Percentiles rank a stretch among this genome's conserved stretches.
Evolutionary conservation across 345 rosid genomes (phyloP).

Genomic region (Fremontodendron californicum): DNA sequence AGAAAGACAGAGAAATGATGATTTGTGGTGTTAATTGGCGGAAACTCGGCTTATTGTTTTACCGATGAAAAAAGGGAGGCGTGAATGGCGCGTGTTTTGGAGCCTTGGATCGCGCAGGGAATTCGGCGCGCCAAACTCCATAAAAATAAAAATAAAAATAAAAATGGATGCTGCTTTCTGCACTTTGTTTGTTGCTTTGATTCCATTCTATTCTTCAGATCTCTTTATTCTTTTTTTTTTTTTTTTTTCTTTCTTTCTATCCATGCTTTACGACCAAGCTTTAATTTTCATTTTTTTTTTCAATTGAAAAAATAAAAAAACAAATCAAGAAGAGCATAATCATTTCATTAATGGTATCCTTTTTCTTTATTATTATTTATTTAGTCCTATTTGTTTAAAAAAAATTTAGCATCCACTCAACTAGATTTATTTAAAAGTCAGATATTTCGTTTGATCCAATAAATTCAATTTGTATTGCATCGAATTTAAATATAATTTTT

Average conservation of each 20-base stretch:
- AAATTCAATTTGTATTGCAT: too few relatives aligned
- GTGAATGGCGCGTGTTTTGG: conserved; percentile 39
- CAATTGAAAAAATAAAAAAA: not conserved
- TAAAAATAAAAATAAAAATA: not conserved
- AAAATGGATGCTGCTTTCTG: not conserved
- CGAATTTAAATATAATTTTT: too few relatives aligned
- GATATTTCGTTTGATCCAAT: too few relatives aligned
- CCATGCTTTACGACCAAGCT: conserved; percentile 27
- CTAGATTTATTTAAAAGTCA: too few relatives aligned
- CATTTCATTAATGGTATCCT: not conserved
- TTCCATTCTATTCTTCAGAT: conserved; percentile 15
- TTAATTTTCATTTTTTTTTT: not conserved
- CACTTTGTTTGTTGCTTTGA: not conserved
- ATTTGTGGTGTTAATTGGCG: conserved; percentile 11
- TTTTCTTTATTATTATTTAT: too few relatives aligned
- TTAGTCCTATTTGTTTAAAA: too few relatives aligned
- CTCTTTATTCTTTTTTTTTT: conserved; percentile 13
- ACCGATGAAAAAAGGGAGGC: conserved; percentile 13
- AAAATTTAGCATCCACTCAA: too few relatives aligned
- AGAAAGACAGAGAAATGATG: not conserved
- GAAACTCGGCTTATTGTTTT: not conserved
- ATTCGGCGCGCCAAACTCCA: conserved; percentile 35
- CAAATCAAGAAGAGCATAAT: not conserved
- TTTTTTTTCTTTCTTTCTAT: conserved; percentile 18
- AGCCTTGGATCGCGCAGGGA: conserved; percentile 36